Percentiles rank a stretch among this genome's conserved stretches.
phyloP scores from a whole-genome alignment of 495 filamentous ascomycete genomes.

The Bacidia rubella region DNA sequence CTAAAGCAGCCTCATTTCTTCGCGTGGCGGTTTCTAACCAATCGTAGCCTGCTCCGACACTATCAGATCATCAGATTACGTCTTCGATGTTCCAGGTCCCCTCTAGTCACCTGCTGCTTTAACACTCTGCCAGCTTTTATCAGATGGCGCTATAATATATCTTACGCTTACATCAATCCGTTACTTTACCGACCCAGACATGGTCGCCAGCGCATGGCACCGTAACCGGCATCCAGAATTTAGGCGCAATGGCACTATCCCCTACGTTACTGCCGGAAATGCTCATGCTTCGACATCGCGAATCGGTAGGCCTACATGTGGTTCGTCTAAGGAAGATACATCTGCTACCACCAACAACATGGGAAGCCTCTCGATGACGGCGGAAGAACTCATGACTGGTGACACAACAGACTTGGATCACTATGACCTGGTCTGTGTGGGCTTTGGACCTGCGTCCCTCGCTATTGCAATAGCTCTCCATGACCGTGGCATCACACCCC shows the following conservation, averaged over 20 bases:
- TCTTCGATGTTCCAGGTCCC: neutral
- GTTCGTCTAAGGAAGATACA: neutral
- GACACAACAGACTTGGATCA: conserved; percentile 24
- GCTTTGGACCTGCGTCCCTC: conserved; percentile 86
- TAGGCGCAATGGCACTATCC: neutral
- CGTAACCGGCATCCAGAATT: neutral
- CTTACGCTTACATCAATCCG: neutral
- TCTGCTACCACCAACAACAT: neutral
- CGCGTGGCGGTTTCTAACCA: neutral
- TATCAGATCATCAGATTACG: neutral
- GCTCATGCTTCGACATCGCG: neutral
- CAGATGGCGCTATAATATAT: conserved; percentile 1
- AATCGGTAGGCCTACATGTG: too few species aligned
- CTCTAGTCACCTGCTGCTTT: neutral
- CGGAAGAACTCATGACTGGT: neutral
- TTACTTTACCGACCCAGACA: neutral
- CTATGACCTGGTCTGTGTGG: conserved; percentile 78
- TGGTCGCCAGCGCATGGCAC: neutral
- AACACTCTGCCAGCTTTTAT: neutral
- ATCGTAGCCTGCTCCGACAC: neutral
- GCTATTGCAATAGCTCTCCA: conserved; percentile 85
- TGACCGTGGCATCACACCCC: conserved; percentile 41
- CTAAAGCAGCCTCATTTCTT: neutral
- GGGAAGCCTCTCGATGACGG: neutral
- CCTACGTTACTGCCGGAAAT: neutral